These are phyloP conservation scores for Eimeria tenella DNA, from an alignment of 169 alveolate species.

Conservation along the genomic window DNA sequence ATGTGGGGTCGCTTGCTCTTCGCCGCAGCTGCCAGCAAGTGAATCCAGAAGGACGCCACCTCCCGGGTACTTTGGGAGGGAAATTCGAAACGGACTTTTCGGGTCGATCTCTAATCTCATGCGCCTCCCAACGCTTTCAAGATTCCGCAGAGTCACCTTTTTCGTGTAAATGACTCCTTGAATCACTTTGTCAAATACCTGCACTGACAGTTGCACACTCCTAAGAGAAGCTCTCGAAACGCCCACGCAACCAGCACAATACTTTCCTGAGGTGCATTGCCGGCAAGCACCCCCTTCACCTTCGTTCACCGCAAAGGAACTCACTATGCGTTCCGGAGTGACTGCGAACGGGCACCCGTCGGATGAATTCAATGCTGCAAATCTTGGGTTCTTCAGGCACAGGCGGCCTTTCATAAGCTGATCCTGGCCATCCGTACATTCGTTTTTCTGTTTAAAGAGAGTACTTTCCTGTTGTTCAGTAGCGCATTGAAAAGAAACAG, in stretches of 20 bases:
- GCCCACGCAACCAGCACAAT: background rate
- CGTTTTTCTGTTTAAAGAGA: background rate
- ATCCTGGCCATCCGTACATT: background rate
- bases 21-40: background rate
- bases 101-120: conserved; percentile 48
- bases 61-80: conserved; percentile 31
- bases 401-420: background rate
- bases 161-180: conserved; percentile 44
- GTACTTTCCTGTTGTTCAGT: background rate
- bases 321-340: conserved; percentile 61
- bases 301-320: background rate
- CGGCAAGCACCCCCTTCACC: background rate
- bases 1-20: background rate
- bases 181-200: conserved; percentile 63
- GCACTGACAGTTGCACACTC: background rate
- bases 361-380: background rate
- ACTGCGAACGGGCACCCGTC: conserved; percentile 41
- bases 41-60: background rate
- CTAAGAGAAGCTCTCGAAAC: background rate
- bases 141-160: conserved; percentile 24
- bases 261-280: background rate
- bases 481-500: too few species aligned
- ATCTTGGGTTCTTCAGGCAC: background rate
- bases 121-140: conserved; percentile 56
- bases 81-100: conserved; percentile 41